Base-by-base conservation (phyloP, 768 basidiomycete genomes). In the Suillus ampliporus region DNA sequence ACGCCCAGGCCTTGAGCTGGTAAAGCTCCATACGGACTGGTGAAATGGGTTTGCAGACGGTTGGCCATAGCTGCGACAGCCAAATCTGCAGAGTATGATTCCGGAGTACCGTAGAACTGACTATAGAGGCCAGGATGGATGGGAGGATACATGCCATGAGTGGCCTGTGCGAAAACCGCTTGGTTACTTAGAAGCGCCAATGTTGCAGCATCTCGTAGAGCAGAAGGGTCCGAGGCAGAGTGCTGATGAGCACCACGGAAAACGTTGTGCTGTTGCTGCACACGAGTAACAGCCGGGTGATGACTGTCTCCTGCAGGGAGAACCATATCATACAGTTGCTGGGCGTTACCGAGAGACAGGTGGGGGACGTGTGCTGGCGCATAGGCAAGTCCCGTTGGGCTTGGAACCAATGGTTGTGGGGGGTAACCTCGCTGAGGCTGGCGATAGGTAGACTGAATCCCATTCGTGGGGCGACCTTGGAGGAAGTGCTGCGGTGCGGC, bases 321-420 rank as follows among this genome's bases (percentile, higher is more conserved):
- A 84, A 92, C 90, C 88, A 91, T 90, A 69, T 92, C 90, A 68
- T 92, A 92, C 58, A 92, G 69, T 69, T 91, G 90, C 68, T 92
- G 91, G 34, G 90, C 83, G 69, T 84, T 90, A 62, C 88, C 89
- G 58, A 92, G 78, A 13, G 90, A 88, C 60, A 91, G 82, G 65
- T 90, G 88, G 17, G 87, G 79, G n/a, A 86, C 83, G 69, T 89
- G 87, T 46, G 67, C 76, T n/a, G 76, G 76, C 28, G 81, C 74
- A 69, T 87, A 89, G 61, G 77, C 80, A 65, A 89, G 79, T 59
- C 80, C 77, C 14, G 84, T 80, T 15, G 86, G 84, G 60, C 79
- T 87, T 11, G 85, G 82, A 52, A 86, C 69, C 58, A 86, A 69
- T 14, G 84, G 83, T 61, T 83, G 87, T 28, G 84, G 84, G 71